phyloP scores from a whole-genome alignment of 2,329 filamentous ascomycete species.

The Septoria linicola region DNA sequence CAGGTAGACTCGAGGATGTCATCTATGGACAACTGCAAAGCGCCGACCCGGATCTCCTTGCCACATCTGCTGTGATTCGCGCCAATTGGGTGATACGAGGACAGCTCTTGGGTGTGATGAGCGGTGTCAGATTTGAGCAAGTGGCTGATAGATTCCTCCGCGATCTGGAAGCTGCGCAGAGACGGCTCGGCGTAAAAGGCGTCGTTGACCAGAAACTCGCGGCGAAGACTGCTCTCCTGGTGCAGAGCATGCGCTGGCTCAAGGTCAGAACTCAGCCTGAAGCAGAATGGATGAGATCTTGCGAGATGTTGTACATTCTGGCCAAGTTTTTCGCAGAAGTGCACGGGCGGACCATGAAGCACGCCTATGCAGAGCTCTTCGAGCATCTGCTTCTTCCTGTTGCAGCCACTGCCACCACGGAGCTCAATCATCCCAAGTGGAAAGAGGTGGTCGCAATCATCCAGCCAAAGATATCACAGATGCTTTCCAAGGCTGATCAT shows the following conservation, averaged over 20 bases:
- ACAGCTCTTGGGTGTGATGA: slow-evolving; percentile 93
- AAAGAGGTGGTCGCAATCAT: slow-evolving; percentile 77
- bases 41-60: slow-evolving; percentile 77
- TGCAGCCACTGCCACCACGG: slow-evolving; percentile 70
- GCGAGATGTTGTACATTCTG: slow-evolving; percentile 80
- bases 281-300: slow-evolving; percentile 79
- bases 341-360: slow-evolving; percentile 86
- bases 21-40: slow-evolving; percentile 95
- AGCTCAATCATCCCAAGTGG: slow-evolving; percentile 82
- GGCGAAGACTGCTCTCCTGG: slow-evolving; percentile 78
- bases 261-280: slow-evolving; percentile 71
- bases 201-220: slow-evolving; percentile 68
- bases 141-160: slow-evolving; percentile 79
- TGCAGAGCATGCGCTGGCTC: slow-evolving; percentile 88
- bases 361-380: slow-evolving; percentile 89
- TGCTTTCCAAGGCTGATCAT: slow-evolving; percentile 88
- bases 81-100: slow-evolving; percentile 96
- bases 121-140: slow-evolving; percentile 81
- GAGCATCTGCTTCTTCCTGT: slow-evolving; percentile 84
- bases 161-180: slow-evolving; percentile 76
- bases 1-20: slow-evolving; percentile 88
- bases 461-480: slow-evolving; percentile 73
- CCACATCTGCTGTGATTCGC: slow-evolving; percentile 76
- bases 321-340: slow-evolving; percentile 79
- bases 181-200: slow-evolving; percentile 70